phyloP scores from a whole-genome alignment of 345 rosid species.

The Salix purpurea region DNA sequence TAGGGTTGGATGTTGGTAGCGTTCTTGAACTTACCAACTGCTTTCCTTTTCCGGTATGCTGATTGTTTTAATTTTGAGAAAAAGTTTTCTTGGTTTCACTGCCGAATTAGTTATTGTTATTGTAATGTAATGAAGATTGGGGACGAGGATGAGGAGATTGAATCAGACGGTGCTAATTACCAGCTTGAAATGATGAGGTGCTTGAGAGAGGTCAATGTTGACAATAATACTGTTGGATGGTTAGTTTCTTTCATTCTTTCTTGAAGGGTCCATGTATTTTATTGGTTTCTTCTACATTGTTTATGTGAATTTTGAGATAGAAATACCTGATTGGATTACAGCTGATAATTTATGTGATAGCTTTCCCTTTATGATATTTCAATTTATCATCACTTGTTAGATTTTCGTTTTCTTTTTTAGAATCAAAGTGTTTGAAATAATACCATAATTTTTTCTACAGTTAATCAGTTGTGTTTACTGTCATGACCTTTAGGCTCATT shows the following conservation, averaged over 20 bases:
- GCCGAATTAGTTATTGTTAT: not conserved
- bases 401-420: too few species aligned
- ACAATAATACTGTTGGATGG: slow-evolving; percentile 99
- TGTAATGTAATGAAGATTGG: slow-evolving; percentile 38
- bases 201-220: slow-evolving; percentile 94
- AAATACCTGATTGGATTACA: too few species aligned
- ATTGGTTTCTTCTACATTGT: too few species aligned
- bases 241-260: slow-evolving; percentile 18
- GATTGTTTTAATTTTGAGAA: not conserved
- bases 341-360: too few species aligned
- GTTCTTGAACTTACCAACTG: slow-evolving; percentile 98
- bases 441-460: too few species aligned
- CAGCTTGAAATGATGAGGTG: slow-evolving; percentile 99
- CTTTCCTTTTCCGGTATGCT: slow-evolving; percentile 88
- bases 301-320: too few species aligned
- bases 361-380: too few species aligned
- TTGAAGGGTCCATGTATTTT: not conserved
- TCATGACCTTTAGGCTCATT: too few species aligned
- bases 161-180: slow-evolving; percentile 97
- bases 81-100: not conserved
- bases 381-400: too few species aligned
- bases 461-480: too few species aligned
- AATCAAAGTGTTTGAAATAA: too few species aligned
- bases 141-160: slow-evolving; percentile 94
- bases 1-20: slow-evolving; percentile 96